A percentile compares a stretch with the other conserved stretches of the same genome.
Conservation (phyloP, 306 rosid species). For the Macrotyloma uniflorum region DNA sequence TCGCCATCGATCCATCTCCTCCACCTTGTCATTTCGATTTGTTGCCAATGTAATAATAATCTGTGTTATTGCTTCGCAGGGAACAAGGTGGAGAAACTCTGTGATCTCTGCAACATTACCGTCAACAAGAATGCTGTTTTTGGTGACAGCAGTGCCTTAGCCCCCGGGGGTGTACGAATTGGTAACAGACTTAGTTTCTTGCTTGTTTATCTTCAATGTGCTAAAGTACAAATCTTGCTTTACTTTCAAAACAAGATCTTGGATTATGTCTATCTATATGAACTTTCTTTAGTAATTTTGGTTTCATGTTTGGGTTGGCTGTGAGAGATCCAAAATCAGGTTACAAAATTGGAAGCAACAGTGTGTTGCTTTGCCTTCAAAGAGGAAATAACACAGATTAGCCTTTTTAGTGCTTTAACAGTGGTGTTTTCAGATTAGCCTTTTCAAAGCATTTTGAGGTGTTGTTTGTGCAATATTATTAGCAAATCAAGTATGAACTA, state of each 20-base stretch:
- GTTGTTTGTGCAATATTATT: background rate
- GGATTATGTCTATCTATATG: background rate
- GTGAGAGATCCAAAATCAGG: too few species aligned
- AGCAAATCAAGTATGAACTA: background rate
- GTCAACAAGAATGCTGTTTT: constrained; percentile 97
- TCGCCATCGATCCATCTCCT: background rate
- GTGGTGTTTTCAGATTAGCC: background rate
- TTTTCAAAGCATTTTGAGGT: background rate
- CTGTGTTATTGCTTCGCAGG: constrained; percentile 52
- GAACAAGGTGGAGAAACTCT: constrained; percentile 97
- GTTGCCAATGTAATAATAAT: background rate
- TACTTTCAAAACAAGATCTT: background rate
- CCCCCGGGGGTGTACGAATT: constrained; percentile 94
- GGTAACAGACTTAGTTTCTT: constrained; percentile 79
- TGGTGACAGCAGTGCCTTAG: constrained; percentile 98
- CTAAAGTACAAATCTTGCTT: background rate
- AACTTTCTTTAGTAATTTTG: background rate
- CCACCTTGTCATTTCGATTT: background rate
- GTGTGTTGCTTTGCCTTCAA: too few species aligned
- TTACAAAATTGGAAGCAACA: too few species aligned
- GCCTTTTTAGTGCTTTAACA: background rate
- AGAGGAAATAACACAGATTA: too few species aligned
- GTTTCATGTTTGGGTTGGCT: background rate
- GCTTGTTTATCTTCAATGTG: background rate
- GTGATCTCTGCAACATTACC: constrained; percentile 86